Evolutionary conservation across 2,329 filamentous ascomycete genomes (phyloP).

Genomic region (Phyllosticta citribraziliensis): DNA sequence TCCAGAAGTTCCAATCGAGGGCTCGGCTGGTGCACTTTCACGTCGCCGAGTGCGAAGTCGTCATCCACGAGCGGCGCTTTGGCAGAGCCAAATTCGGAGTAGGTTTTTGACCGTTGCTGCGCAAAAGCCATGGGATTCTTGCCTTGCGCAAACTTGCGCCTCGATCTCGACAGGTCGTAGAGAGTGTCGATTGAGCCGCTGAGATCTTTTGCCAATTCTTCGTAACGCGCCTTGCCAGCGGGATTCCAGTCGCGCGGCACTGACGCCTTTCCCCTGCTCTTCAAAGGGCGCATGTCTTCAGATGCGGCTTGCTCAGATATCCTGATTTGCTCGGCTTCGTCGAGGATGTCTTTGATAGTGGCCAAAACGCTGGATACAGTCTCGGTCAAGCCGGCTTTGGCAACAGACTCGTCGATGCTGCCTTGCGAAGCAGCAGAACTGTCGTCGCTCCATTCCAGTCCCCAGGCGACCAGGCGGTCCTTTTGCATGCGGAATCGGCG

Average conservation of each 20-base stretch:
- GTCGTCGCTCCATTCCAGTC: constrained; percentile 70
- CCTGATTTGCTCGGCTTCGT: constrained; percentile 66
- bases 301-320: constrained; percentile 25
- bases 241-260: constrained; percentile 41
- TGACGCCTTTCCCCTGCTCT: constrained; percentile 27
- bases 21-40: constrained; percentile 13
- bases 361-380: constrained; percentile 69
- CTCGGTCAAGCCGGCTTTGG: constrained; percentile 60
- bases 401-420: constrained; percentile 63
- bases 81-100: neutral
- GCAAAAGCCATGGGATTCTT: neutral
- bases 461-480: constrained; percentile 69
- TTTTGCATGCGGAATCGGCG: constrained; percentile 72
- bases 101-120: neutral
- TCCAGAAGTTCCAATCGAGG: neutral
- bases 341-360: constrained; percentile 70
- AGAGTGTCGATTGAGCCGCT: constrained; percentile 71
- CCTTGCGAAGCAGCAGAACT: constrained; percentile 44
- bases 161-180: constrained; percentile 63
- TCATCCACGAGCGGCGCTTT: constrained; percentile 5
- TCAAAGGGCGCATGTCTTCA: constrained; percentile 22
- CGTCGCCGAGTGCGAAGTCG: neutral
- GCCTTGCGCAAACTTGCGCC: constrained; percentile 25
- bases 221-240: constrained; percentile 64
- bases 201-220: constrained; percentile 63